phyloP scores from a whole-genome alignment of 768 basidiomycete genomes.

The Leccinum subtestaceum region DNA sequence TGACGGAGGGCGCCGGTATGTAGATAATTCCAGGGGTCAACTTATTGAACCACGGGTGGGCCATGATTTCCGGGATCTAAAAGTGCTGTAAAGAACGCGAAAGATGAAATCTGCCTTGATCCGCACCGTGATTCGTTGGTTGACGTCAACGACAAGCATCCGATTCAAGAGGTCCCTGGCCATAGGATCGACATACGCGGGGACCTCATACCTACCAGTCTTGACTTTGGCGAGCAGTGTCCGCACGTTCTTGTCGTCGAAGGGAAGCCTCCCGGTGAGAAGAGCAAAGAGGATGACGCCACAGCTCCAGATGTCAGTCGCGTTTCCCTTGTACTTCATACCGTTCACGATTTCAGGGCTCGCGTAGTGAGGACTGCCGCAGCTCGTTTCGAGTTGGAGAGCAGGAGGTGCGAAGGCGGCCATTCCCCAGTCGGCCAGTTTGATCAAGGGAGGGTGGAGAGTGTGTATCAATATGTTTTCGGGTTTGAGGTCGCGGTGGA shows the following conservation, averaged over 20 bases:
- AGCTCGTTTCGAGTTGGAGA: conserved; percentile 87
- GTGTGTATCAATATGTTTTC: conserved; percentile 94
- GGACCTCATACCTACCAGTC: conserved; percentile 80
- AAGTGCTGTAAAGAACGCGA: conserved; percentile 1
- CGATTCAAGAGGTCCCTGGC: conserved; percentile 80
- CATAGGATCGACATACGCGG: conserved; percentile 72
- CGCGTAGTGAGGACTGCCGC: conserved; percentile 96
- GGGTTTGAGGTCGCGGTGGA: conserved; percentile 96
- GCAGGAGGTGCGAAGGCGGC: conserved; percentile 89
- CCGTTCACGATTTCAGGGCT: conserved; percentile 96
- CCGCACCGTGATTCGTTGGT: conserved; percentile 71
- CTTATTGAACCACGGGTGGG: conserved; percentile 79
- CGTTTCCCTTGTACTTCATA: conserved; percentile 81
- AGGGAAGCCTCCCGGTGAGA: conserved; percentile 86
- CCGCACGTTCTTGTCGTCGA: conserved; percentile 86
- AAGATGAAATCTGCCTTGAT: neutral
- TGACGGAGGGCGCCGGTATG: conserved; percentile 57
- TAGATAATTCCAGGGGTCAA: conserved; percentile 47
- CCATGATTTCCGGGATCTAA: conserved; percentile 83
- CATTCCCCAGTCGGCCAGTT: conserved; percentile 99
- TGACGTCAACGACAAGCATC: conserved; percentile 88
- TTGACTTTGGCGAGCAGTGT: conserved; percentile 83
- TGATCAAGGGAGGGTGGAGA: conserved; percentile 76
- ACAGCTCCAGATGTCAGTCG: conserved; percentile 96
- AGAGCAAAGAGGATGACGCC: conserved; percentile 92